Evolutionary conservation across 2,329 filamentous ascomycete genomes (phyloP), one percentile per base, ranked within the genome.

Genomic region (Stylonectria norvegica): DNA sequence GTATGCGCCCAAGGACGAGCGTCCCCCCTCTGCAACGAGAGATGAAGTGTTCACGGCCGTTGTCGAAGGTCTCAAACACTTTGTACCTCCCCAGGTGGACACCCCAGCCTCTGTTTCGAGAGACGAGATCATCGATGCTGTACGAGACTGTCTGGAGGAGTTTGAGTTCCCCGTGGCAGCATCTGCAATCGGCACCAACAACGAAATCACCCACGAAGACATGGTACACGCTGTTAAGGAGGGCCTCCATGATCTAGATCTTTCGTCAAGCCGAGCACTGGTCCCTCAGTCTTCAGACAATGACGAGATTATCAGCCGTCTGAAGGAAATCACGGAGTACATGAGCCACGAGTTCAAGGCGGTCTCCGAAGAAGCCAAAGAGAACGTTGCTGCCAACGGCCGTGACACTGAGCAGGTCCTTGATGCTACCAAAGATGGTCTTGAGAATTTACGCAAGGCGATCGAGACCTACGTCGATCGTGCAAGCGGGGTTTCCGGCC

Each of bases 1-100:
- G 33, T 89, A 93, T 58, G 74, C 75, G 2, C 72, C 75, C 11
- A 69, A 62, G 14, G 66, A 71, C n/a, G 71, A 79, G 15, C 65
- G 64, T 15, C 69, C 78, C 4, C 67, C 73, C 23, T 78, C 77
- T 18, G 82, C 86, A 2, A 89, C 84, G 4, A 83, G 86, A 49
- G 89, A 94, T 3, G 89, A 96, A 56, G 85, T 96, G 16, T 85
- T 90, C 55, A 76, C 83, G 34, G 89, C 89, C 20, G 85, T 97
- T 10, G 80, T 89, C n/a, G 85, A 91, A 55, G 89, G 87, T 8
- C 69, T 96, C 38, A 84, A 90, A 60, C 81, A 89, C 58, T 93
- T 91, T 58, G 75, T 78, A 2, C 84, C 87, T 2, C 88, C 89
- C 0, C 73, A 79, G 39, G 75, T 90, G 5, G 80, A 89, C 33